Evolutionary conservation across 2,329 filamentous ascomycete species (phyloP), one percentile per base, ranked within the genome.

Genomic region (Achaetomium macrosporum): DNA sequence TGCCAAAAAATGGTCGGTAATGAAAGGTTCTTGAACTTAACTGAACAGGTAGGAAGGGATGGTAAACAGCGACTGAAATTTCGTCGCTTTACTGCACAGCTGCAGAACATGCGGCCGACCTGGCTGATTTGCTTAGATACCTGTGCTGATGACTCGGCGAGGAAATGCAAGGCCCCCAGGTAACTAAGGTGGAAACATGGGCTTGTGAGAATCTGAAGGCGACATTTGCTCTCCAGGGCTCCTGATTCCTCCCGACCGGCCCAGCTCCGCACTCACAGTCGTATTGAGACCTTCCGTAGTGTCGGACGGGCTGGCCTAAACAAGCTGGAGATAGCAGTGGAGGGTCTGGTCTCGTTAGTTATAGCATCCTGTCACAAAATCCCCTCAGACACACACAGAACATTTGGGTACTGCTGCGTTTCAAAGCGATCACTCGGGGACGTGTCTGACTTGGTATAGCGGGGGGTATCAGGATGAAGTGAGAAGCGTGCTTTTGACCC

Each of bases 161-260:
- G 10, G 39, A 15, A 36, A 31, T 30, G 42, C 52, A 15, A 51
- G 37, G 31, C 10, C 37, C 39, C 43, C 30, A 6, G 29, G 31
- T 11, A 20, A n/a, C n/a, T n/a, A n/a, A 19, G 31, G 40, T 39
- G 45, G 47, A 30, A 50, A 47, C 47, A 43, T 31, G 19, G 51
- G 29, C 40, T 48, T 48, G 35, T 17, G 47, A 42, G 47, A 31
- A 36, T 39, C 25, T 37, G 29, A 42, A 46, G 47, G 47, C 47
- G 51, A 54, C 42, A 50, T 54, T 49, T 44, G 35, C 42, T 46
- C 13, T n/a, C 44, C 42, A 42, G 51, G 51, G 51, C 33, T 39
- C 19, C 44, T 42, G 42, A n/a, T 37, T 50, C 46, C 46, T 49
- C 41, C 41, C 42, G 36, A 42, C 36, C 42, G 19, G 30, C 15